Conservation (phyloP, 352 stramenopile species). For the Phytophthora sansomeana region DNA sequence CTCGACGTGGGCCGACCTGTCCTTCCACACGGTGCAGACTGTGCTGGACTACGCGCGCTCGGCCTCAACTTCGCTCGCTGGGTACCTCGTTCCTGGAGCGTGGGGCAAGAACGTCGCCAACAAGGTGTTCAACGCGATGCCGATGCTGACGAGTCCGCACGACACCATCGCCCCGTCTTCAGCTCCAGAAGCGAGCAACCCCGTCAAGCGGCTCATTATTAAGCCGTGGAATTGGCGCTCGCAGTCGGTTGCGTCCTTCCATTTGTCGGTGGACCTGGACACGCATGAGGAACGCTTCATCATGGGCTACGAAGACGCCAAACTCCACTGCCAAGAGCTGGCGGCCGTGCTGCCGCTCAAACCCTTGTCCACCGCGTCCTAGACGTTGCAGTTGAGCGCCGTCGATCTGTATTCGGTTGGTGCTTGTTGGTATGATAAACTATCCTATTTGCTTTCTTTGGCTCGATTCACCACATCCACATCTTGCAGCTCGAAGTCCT, state of each 20-base stretch:
- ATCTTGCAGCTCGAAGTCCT: slow-evolving; percentile 11
- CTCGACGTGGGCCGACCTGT: slow-evolving; percentile 63
- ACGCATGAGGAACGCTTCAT: slow-evolving; percentile 67
- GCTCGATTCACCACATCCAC: not conserved
- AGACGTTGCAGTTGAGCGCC: not conserved
- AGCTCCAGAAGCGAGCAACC: not conserved
- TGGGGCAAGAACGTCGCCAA: slow-evolving; percentile 56
- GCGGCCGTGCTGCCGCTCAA: slow-evolving; percentile 48
- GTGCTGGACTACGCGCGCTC: slow-evolving; percentile 51
- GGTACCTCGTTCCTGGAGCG: slow-evolving; percentile 48
- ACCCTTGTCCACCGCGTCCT: slow-evolving; percentile 4
- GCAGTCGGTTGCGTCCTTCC: slow-evolving; percentile 57
- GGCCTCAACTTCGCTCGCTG: slow-evolving; percentile 44
- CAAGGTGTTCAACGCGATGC: slow-evolving; percentile 53
- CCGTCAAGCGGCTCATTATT: slow-evolving; percentile 54
- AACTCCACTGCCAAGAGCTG: slow-evolving; percentile 60
- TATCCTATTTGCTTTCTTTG: slow-evolving; percentile 24
- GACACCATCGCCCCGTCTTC: slow-evolving; percentile 50
- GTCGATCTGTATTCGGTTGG: slow-evolving; percentile 4
- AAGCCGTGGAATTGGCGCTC: slow-evolving; percentile 73
- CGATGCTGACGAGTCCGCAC: slow-evolving; percentile 54
- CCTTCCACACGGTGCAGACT: slow-evolving; percentile 60
- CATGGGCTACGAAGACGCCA: slow-evolving; percentile 67
- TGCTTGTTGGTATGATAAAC: slow-evolving; percentile 11
- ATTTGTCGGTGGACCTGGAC: slow-evolving; percentile 62